A percentile compares a stretch with the other conserved stretches of the same genome.
Conservation (phyloP, 352 stramenopile species). For the Pythium periplocum region DNA sequence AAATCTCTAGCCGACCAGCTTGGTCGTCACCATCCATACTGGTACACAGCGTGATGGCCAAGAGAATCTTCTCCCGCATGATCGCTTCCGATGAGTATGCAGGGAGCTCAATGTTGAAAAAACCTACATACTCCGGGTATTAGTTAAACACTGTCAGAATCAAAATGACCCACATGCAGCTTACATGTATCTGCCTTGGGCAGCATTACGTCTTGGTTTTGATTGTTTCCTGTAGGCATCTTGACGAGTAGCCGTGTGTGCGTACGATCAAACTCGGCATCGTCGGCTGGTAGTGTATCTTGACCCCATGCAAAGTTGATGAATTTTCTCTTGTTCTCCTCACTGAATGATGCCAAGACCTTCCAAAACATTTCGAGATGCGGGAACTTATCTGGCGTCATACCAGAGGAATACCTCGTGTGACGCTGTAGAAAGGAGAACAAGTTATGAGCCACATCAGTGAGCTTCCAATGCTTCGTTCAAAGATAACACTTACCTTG, state of each 20-base stretch:
- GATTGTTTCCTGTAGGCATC: conserved; percentile 27
- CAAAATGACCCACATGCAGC: conserved; percentile 2
- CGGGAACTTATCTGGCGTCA: conserved; percentile 62
- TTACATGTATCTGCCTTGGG: conserved; percentile 79
- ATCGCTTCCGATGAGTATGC: conserved; percentile 66
- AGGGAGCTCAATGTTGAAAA: conserved; percentile 83
- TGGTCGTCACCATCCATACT: conserved; percentile 80
- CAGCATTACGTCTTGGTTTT: conserved; percentile 48
- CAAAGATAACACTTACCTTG: conserved; percentile 30
- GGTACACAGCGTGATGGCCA: conserved; percentile 77
- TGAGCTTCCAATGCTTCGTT: not conserved
- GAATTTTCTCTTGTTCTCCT: conserved; percentile 77
- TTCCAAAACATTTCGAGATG: conserved; percentile 79
- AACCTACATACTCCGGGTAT: conserved; percentile 21
- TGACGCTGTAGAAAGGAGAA: conserved; percentile 44
- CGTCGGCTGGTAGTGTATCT: conserved; percentile 65
- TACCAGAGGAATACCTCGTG: conserved; percentile 73
- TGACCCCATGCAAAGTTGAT: conserved; percentile 86
- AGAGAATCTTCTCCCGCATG: conserved; percentile 63
- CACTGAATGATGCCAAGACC: conserved; percentile 48
- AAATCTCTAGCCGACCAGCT: conserved; percentile 59
- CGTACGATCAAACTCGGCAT: conserved; percentile 76
- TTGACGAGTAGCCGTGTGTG: conserved; percentile 75
- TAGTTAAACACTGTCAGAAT: conserved; percentile 1
- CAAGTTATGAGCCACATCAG: conserved; percentile 16